These are phyloP conservation scores for Pichia inconspicua DNA, from an alignment of 1,139 yeast genomes.

Conservation along the genomic window DNA sequence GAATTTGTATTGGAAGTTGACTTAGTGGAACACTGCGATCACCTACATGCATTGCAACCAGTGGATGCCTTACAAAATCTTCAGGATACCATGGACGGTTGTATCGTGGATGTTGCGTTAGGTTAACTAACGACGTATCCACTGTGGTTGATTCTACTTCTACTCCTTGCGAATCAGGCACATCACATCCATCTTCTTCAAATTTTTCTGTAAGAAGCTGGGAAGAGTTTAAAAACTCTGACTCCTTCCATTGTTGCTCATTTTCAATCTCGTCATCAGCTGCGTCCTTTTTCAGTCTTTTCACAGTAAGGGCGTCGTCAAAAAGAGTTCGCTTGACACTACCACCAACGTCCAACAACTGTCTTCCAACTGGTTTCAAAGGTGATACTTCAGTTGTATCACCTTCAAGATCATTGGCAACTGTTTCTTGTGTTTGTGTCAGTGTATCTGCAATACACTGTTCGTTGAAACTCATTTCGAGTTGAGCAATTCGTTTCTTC, in stretches of 20 bases:
- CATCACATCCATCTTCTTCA: too few species aligned
- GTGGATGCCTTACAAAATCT: constrained; percentile 24
- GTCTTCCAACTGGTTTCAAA: background rate
- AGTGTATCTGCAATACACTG: background rate
- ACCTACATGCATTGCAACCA: constrained; percentile 3
- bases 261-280: background rate
- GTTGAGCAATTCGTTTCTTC: background rate
- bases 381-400: background rate
- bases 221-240: background rate
- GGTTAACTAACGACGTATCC: constrained; percentile 4
- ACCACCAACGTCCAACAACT: background rate
- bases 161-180: background rate
- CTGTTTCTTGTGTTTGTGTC: background rate
- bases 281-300: background rate
- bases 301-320: background rate
- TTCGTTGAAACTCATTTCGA: background rate
- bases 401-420: background rate
- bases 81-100: constrained; percentile 26
- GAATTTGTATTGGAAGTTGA: constrained; percentile 1
- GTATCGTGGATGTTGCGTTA: constrained; percentile 19
- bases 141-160: too few species aligned
- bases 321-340: background rate
- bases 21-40: constrained; percentile 3
- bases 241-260: background rate
- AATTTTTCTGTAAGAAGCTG: constrained; percentile 2